phyloP scores from a whole-genome alignment of 176 grass and related monocot species.

The barley (Hordeum vulgare) region DNA sequence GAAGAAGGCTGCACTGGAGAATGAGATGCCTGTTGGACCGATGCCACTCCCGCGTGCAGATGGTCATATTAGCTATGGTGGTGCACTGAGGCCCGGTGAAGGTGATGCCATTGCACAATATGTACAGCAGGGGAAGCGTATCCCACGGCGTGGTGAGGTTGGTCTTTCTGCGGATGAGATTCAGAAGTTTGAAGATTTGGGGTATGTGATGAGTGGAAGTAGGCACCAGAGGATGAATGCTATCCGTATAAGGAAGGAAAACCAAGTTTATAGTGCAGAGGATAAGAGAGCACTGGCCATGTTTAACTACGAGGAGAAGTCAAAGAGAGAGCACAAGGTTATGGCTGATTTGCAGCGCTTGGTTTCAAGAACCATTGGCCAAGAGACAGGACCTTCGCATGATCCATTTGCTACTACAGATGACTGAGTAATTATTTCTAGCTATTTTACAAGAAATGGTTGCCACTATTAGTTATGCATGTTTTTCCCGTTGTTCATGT shows the following conservation, averaged over 20 bases:
- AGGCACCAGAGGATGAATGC: constrained; percentile 99
- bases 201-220: constrained; percentile 97
- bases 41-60: constrained; percentile 73
- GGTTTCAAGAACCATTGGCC: constrained; percentile 85
- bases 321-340: constrained; percentile 86
- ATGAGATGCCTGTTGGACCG: constrained; percentile 71
- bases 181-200: constrained; percentile 80
- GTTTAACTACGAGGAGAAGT: constrained; percentile 98
- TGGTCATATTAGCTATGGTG: constrained; percentile 95
- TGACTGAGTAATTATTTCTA: constrained; percentile 40
- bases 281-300: constrained; percentile 93
- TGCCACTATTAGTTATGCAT: background rate
- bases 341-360: constrained; percentile 98
- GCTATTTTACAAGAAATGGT: constrained; percentile 10
- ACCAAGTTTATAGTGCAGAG: constrained; percentile 97
- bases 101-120: constrained; percentile 99
- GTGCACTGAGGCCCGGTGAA: constrained; percentile 91
- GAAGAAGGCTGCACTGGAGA: constrained; percentile 77
- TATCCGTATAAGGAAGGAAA: constrained; percentile 97
- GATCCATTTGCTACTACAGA: constrained; percentile 81
- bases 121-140: constrained; percentile 97
- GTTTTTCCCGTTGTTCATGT: background rate
- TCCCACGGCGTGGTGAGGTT: constrained; percentile 94
- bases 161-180: constrained; percentile 94
- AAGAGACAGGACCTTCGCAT: constrained; percentile 60